Evolutionary conservation across 352 stramenopile genomes (phyloP), one percentile per base, ranked within the genome.

Genomic region (Pythium vanterpoolii): DNA sequence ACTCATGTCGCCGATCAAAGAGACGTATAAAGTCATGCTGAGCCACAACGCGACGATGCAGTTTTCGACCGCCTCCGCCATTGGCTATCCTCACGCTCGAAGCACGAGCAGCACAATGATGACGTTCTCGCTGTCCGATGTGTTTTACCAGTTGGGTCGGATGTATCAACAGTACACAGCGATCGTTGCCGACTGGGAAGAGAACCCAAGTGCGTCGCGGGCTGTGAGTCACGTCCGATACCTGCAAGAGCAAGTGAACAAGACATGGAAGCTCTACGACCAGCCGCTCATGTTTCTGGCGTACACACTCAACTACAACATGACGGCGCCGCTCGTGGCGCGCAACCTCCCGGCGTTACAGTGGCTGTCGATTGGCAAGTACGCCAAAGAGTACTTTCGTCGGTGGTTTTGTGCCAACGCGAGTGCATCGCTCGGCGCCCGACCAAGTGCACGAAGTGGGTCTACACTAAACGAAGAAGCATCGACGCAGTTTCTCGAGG

Each of bases 281-380:
- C 78, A 89, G 38, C 77, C 77, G 27, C 61, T 92, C 3, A 79
- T 90, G 73, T 68, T 88, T 13, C 48, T 92, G 51, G 72, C 72
- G 54, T 92, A 89, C 63, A 85, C 74, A 14, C 72, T 92, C 49
- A 80, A 92, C 59, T 92, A 90, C 61, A 87, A 85, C 56, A 72
- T 92, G 19, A 59, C 79, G 26, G 60, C 79, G 1, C 66, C 71
- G 34, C 67, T 80, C 33, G 42, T 90, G 30, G 72, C 75, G 18
- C 61, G 72, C 4, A 76, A 77, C 30, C 70, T 89, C 16, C 64
- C 76, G 26, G 68, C 73, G 6, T 60, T 92, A 6, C 76, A 90
- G 60, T 92, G 82, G 82, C 69, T 92, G 5, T 77, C 82, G 11
- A 81, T 92, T 47, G 79, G 74, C 21, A 90, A 88, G 45, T 88